Base-by-base conservation (phyloP, 176 grass and related monocot genomes). In the Cenchrus purpureus region DNA sequence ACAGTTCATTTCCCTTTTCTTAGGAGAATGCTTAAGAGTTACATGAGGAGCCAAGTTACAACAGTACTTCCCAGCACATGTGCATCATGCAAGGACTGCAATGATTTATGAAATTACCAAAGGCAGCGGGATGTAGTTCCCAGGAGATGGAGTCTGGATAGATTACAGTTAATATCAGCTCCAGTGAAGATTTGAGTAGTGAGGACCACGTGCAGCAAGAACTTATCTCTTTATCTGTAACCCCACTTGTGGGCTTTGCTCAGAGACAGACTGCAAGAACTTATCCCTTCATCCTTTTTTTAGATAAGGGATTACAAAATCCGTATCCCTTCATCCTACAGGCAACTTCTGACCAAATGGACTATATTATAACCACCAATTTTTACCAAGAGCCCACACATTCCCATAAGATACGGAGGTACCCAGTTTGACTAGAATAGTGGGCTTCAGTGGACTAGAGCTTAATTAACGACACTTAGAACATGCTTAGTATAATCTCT, bases 301-400 rank as follows among this genome's bases (percentile, higher is more conserved):
- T n/a, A n/a, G n/a, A n/a, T n/a, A n/a, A n/a, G n/a, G n/a, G n/a
- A n/a, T n/a, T n/a, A n/a, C n/a, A n/a, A n/a, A n/a, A n/a, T n/a
- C n/a, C n/a, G n/a, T n/a, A 76, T 62, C 79, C 43, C 61, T 60
- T 69, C 15, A 76, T 77, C 79, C 86, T 53, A 87, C 79, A 43
- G 42, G 68, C 43, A 77, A 31, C 12, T 50, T 61, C 57, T 29
- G 44, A 63, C 48, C 59, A 44, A 57, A 59, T 29, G 10, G 1
- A 81, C 32, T 57, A 69, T 56, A 55, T 55, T 79, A 61, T 31
- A 68, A 70, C 29, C 20, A 69, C 44, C 72, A 76, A 29, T 87
- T 81, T 68, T 70, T 70, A 87, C 78, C 78, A 82, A 29, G 28
- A 61, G 68, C 13, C 29, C 72, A 32, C 71, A 82, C 43, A 69